Evolutionary conservation across 441 rosid species (phyloP).

Genomic region (Gossypium trilobum): DNA sequence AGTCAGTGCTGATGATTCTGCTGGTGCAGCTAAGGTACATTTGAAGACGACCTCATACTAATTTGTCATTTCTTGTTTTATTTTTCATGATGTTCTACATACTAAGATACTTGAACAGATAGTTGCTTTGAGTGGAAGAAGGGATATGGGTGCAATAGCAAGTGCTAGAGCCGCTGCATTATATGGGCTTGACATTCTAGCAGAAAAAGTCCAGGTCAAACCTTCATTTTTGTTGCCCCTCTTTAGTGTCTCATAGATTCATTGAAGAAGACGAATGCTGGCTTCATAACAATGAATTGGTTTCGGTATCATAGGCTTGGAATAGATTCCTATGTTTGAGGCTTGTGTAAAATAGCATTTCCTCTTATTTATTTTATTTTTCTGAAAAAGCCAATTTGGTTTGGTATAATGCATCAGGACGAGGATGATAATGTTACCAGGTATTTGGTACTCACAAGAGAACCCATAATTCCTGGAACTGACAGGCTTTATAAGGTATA

Average conservation of each 20-base stretch:
- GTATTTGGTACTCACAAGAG: slow-evolving; percentile 81
- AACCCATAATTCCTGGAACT: slow-evolving; percentile 71
- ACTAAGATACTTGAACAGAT: slow-evolving; percentile 26
- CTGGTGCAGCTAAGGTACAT: slow-evolving; percentile 80
- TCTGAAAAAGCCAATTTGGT: background rate
- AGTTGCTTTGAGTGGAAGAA: slow-evolving; percentile 46
- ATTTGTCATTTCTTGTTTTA: background rate
- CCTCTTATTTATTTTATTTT: background rate
- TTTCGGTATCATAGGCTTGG: background rate
- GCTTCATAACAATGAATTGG: background rate
- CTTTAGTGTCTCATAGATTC: background rate
- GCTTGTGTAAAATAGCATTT: background rate
- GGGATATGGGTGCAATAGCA: slow-evolving; percentile 71
- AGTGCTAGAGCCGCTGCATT: slow-evolving; percentile 84
- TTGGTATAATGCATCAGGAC: slow-evolving; percentile 43
- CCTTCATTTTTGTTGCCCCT: slow-evolving; percentile 3
- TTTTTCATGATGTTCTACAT: background rate
- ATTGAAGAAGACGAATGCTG: slow-evolving; percentile 5
- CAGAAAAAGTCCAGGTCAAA: slow-evolving; percentile 63
- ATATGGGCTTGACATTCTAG: slow-evolving; percentile 72
- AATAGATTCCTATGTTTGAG: background rate
- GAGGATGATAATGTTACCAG: slow-evolving; percentile 66
- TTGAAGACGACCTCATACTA: slow-evolving; percentile 7
- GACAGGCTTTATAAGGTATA: slow-evolving; percentile 63
- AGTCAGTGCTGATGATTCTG: slow-evolving; percentile 63